A percentile compares a stretch with the other conserved stretches of the same genome.
Evolutionary conservation across 371 early-diverging fungal species (phyloP).

Genomic region (Actinomucor elegans): DNA sequence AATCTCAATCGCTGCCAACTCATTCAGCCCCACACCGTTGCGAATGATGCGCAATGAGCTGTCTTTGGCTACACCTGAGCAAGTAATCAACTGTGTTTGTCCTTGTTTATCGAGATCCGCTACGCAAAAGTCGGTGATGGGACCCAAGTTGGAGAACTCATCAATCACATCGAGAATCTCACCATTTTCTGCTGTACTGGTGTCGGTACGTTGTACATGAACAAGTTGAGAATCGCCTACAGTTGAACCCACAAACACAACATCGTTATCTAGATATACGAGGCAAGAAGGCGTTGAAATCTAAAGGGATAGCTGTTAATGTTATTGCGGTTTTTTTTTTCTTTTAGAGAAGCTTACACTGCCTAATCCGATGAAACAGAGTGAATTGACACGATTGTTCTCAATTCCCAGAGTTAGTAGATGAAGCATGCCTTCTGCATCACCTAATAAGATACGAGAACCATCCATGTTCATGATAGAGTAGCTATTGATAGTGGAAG

Average conservation of each 20-base stretch:
- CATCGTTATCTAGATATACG: constrained; percentile 73
- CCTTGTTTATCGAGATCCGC: constrained; percentile 80
- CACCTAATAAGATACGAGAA: constrained; percentile 75
- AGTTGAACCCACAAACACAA: constrained; percentile 83
- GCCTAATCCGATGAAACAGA: constrained; percentile 32
- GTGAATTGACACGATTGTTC: constrained; percentile 18
- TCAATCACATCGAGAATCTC: constrained; percentile 50
- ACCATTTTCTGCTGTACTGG: constrained; percentile 14
- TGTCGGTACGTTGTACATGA: constrained; percentile 41
- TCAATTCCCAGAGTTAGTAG: constrained; percentile 34
- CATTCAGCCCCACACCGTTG: constrained; percentile 88
- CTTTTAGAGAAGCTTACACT: constrained; percentile 9
- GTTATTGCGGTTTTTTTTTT: not conserved
- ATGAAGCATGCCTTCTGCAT: constrained; percentile 68
- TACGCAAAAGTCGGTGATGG: constrained; percentile 84
- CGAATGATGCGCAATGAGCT: constrained; percentile 83
- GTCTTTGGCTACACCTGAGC: constrained; percentile 78
- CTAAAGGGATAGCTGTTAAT: constrained; percentile 8
- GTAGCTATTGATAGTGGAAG: constrained; percentile 56
- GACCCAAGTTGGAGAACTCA: constrained; percentile 76
- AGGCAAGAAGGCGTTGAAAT: constrained; percentile 72
- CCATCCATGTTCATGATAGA: constrained; percentile 49
- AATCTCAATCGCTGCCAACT: constrained; percentile 64
- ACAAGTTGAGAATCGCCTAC: constrained; percentile 85
- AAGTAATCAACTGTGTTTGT: constrained; percentile 79